Evolutionary conservation across 306 rosid genomes (phyloP), one percentile per base, ranked within the genome.

Genomic region (Hippophae gyantsensis): DNA sequence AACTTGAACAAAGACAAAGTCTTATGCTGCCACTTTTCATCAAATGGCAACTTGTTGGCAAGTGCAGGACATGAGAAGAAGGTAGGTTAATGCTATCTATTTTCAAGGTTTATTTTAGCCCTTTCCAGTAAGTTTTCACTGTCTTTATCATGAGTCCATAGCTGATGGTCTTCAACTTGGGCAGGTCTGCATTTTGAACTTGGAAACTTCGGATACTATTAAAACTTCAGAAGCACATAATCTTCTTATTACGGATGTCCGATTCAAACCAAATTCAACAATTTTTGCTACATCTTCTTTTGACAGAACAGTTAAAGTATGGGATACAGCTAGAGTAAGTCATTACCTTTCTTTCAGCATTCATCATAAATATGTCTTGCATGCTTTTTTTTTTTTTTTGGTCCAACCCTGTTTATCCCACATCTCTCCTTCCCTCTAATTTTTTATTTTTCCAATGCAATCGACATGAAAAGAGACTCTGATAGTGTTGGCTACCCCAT

Each of bases 221-320:
- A 57, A 70, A 52, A 61, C 84, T 52, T 44, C 69, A 40, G 82
- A 83, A 55, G 78, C 49, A 14, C 95, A 86, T 72, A 67, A 76
- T 48, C 68, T 14, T 64, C 65, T 79, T 60, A 72, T 86, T 45
- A 77, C 88, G 42, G 88, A 86, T 71, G 73, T 86, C 70, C 69
- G 90, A 52, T 86, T 86, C 62, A 60, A 56, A 62, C 76, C 81
- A 63, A 68, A 62, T 47, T 74, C 86, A 69, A 69, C 81, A 60
- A 53, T 68, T 14, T 73, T 86, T 69, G 90, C 88, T 26, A 86
- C 95, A 57, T 81, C 90, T 68, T 86, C 90, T 40, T 72, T 79
- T 50, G 90, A 84, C 59, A 71, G 25, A 70, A 79, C 86, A 53
- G 69, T 86, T 57, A 84, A 54, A 68, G 40, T 84, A 55, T 86